Percentiles rank a stretch among this genome's conserved stretches.
phyloP scores from a whole-genome alignment of 106 monocot genomes.

The Iris macrosiphon region DNA sequence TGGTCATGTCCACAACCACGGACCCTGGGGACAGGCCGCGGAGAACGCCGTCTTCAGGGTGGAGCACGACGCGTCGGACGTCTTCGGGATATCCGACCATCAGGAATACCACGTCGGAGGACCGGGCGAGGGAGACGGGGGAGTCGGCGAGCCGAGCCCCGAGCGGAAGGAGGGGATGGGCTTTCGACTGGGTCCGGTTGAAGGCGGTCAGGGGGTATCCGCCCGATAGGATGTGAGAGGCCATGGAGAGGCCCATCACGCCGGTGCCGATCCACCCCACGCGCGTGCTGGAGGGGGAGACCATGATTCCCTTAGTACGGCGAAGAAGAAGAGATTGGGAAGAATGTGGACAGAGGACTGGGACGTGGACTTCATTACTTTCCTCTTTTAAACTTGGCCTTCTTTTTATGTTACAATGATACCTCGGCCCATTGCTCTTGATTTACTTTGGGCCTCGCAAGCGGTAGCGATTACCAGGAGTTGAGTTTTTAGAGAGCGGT shows the following conservation, averaged over 20 bases:
- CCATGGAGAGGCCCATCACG: constrained; percentile 85
- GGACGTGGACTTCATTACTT: too few species aligned
- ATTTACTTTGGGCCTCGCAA: too few species aligned
- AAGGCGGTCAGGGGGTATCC: constrained; percentile 83
- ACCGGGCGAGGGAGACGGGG: constrained; percentile 47
- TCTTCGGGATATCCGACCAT: constrained; percentile 83
- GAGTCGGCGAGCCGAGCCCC: constrained; percentile 57
- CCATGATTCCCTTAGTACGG: constrained; percentile 2
- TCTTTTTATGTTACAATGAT: too few species aligned
- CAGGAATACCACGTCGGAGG: constrained; percentile 73
- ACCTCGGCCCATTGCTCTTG: too few species aligned
- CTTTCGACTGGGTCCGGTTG: constrained; percentile 76
- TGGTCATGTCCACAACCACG: constrained; percentile 88
- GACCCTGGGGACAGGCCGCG: constrained; percentile 40
- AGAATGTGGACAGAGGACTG: not conserved
- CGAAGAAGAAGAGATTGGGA: not conserved
- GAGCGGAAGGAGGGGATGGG: constrained; percentile 47
- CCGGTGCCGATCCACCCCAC: constrained; percentile 85
- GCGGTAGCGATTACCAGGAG: too few species aligned
- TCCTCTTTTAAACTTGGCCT: too few species aligned
- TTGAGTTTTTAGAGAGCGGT: too few species aligned
- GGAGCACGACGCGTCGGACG: constrained; percentile 59
- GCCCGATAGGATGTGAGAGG: constrained; percentile 63
- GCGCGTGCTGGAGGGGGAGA: constrained; percentile 41
- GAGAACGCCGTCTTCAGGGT: constrained; percentile 45